A percentile compares a stretch with the other conserved stretches of the same genome.
Evolutionary conservation across 1,284 basidiomycete species (phyloP).

Genomic region (Ustilago sp.): DNA sequence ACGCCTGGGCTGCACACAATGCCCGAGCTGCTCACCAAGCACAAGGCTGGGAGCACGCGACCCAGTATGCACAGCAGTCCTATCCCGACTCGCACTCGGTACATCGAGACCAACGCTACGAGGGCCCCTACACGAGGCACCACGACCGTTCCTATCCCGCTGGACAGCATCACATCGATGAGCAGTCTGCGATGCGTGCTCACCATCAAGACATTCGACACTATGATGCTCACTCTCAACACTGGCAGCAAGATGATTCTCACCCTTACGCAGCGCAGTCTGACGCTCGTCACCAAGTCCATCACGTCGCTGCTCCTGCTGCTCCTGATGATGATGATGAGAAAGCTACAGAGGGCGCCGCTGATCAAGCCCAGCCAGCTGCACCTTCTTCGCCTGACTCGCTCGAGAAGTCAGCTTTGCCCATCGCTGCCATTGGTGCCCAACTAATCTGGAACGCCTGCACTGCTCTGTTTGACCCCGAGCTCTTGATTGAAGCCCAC

Average conservation of each 20-base stretch:
- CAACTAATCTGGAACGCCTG: slow-evolving; percentile 66
- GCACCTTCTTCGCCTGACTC: slow-evolving; percentile 60
- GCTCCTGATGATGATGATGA: slow-evolving; percentile 6
- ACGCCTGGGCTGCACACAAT: slow-evolving; percentile 18
- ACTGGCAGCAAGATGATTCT: slow-evolving; percentile 1
- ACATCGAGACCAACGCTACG: slow-evolving; percentile 17
- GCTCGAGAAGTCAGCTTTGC: slow-evolving; percentile 60
- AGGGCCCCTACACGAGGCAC: slow-evolving; percentile 8
- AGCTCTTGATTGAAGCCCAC: slow-evolving; percentile 36
- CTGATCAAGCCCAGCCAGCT: slow-evolving; percentile 32
- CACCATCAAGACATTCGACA: slow-evolving; percentile 17
- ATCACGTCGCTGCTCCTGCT: neutral
- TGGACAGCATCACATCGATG: slow-evolving; percentile 17
- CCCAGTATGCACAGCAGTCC: slow-evolving; percentile 23
- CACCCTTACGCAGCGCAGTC: slow-evolving; percentile 13
- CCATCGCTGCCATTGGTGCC: slow-evolving; percentile 62
- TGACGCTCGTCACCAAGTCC: slow-evolving; percentile 18
- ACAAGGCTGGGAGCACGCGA: slow-evolving; percentile 17
- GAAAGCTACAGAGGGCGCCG: slow-evolving; percentile 6
- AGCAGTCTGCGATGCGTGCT: slow-evolving; percentile 7
- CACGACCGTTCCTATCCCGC: slow-evolving; percentile 15
- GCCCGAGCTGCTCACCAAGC: slow-evolving; percentile 9
- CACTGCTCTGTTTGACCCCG: slow-evolving; percentile 54
- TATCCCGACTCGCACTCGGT: slow-evolving; percentile 12
- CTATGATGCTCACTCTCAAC: slow-evolving; percentile 3